Percentiles rank a stretch among this genome's conserved stretches.
phyloP scores from a whole-genome alignment of 2,329 filamentous ascomycete species.

The Chaetomium olivaceum region DNA sequence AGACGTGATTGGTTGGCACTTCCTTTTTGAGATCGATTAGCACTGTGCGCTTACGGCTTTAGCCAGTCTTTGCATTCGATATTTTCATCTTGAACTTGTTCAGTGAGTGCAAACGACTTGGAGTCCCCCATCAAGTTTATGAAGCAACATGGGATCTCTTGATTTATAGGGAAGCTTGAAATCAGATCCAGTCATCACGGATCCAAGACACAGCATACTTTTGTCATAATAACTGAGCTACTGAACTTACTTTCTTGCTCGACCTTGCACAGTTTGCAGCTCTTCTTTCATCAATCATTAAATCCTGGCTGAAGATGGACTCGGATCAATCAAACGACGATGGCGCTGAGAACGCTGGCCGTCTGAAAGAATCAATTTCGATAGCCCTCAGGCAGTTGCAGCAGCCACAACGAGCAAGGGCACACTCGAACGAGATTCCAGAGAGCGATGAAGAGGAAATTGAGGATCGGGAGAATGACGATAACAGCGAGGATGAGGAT shows the following conservation, averaged over 20 bases:
- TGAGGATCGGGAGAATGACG: neutral
- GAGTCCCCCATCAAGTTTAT: neutral
- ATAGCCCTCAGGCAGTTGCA: conserved; percentile 19
- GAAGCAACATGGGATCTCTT: neutral
- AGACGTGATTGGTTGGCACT: neutral
- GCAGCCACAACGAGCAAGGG: conserved; percentile 4
- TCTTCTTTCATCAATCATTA: neutral
- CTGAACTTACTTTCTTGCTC: neutral
- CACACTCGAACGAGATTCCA: conserved; percentile 15
- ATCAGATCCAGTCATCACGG: neutral
- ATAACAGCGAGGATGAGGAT: neutral
- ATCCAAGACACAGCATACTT: neutral
- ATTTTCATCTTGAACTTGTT: neutral
- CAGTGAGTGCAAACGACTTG: neutral
- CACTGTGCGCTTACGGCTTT: neutral
- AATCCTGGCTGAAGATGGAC: conserved; percentile 9
- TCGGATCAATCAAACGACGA: conserved; percentile 12
- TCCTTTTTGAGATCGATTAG: neutral
- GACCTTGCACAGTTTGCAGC: neutral
- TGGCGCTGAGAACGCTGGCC: neutral
- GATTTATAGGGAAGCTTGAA: too few species aligned
- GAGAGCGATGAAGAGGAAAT: conserved; percentile 20
- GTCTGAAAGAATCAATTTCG: conserved; percentile 16
- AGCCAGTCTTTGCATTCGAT: neutral
- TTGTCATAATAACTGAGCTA: neutral